Evolutionary conservation across 352 stramenopile species (phyloP), one percentile per base, ranked within the genome.

Genomic region (Hyaloperonospora brassicae): DNA sequence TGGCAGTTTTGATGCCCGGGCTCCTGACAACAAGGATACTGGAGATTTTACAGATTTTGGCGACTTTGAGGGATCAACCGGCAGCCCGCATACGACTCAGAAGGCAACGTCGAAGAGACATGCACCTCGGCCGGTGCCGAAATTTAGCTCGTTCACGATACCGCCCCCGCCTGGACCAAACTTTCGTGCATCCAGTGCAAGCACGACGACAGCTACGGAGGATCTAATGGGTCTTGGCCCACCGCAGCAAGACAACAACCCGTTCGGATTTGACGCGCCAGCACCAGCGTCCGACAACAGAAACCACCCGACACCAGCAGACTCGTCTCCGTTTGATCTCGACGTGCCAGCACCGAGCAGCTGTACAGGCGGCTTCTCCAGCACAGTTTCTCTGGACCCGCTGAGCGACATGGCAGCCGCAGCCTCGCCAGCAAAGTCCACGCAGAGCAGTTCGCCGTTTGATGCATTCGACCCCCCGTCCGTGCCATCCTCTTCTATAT

Each of bases 191-290:
- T 58, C 68, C 24, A 64, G 42, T 60, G 46, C 48, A 47, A 52
- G 40, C 46, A 21, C 57, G 1, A 43, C 57, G 1, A 62, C 70
- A 11, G 43, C 54, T 14, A 50, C 63, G 46, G 83, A 73, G 52
- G 76, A 89, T 64, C 81, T 89, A 21, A 74, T 92, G 62, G 79
- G 73, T 30, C 76, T 87, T 31, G 85, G 75, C 35, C 66, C 81
- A 8, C 51, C 61, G 25, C 74, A 73, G 41, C 61, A 65, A 55
- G 48, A 51, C 14, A 43, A 70, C 11, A 73, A 85, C 34, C 77
- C 70, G 11, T 89, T 85, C 45, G 68, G 67, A 2, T 84, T 89
- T 51, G 69, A 82, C 13, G 51, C 72, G 2, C 59, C 75, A 41
- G 47, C 63, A 40, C 40, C 63, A 39, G 25, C 66, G 9, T 40